phyloP scores from a whole-genome alignment of 352 stramenopile genomes.

The Phytophthora citricola region DNA sequence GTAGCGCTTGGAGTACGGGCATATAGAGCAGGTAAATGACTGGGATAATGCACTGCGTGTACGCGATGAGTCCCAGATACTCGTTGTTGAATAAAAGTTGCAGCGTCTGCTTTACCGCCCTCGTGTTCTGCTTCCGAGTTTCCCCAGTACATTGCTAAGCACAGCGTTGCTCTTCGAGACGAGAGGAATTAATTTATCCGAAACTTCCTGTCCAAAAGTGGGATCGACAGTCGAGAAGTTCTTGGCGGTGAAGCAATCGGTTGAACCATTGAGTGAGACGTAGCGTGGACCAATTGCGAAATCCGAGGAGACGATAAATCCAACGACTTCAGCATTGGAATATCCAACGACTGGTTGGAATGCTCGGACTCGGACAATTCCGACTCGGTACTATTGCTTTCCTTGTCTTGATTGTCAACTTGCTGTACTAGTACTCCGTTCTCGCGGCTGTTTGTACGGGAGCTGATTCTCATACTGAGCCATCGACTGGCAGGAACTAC shows the following conservation, averaged over 20 bases:
- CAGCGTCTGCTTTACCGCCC: slow-evolving; percentile 38
- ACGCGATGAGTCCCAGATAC: slow-evolving; percentile 41
- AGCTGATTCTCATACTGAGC: slow-evolving; percentile 11
- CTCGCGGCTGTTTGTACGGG: background rate
- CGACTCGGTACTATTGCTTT: slow-evolving; percentile 22
- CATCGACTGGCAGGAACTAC: slow-evolving; percentile 18
- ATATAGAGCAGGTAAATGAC: slow-evolving; percentile 43
- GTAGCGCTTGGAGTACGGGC: slow-evolving; percentile 24
- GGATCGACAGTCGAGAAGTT: too few relatives aligned
- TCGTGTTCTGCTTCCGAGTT: slow-evolving; percentile 36
- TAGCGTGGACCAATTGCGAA: slow-evolving; percentile 8
- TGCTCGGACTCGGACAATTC: slow-evolving; percentile 21
- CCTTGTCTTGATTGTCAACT: background rate
- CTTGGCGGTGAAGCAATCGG: background rate
- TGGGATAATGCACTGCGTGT: slow-evolving; percentile 43
- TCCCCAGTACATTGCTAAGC: slow-evolving; percentile 17
- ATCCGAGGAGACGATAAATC: slow-evolving; percentile 1
- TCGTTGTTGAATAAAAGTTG: slow-evolving; percentile 52
- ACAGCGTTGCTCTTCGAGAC: slow-evolving; percentile 18
- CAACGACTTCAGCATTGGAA: background rate
- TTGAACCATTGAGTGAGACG: background rate
- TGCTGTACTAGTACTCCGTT: too few relatives aligned
- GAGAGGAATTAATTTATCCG: slow-evolving; percentile 24
- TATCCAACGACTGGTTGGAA: background rate
- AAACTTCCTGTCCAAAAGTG: slow-evolving; percentile 19